Evolutionary conservation across 2,329 filamentous ascomycete genomes (phyloP).

Genomic region (Celoporthe dispersa): DNA sequence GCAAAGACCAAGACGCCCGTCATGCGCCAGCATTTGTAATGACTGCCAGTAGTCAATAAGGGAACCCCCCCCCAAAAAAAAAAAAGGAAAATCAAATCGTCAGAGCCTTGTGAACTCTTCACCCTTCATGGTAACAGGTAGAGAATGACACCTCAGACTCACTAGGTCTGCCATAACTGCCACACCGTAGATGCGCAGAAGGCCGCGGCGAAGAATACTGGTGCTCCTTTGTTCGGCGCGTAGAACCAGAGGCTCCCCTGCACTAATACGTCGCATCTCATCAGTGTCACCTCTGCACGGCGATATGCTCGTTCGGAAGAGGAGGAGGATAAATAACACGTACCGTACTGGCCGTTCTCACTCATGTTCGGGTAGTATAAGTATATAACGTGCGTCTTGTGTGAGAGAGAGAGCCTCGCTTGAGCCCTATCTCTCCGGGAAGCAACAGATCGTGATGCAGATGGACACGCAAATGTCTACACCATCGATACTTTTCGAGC

Average conservation of each 20-base stretch:
- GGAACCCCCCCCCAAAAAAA: no score
- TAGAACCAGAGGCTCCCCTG: slow-evolving; percentile 51
- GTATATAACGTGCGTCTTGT: not conserved
- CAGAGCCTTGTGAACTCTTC: not conserved
- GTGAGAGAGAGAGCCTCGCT: not conserved
- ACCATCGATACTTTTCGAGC: not conserved
- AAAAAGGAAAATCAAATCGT: not conserved
- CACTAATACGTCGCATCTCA: slow-evolving; percentile 36
- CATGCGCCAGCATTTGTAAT: slow-evolving; percentile 55
- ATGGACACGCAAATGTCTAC: not conserved
- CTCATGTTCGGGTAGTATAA: slow-evolving; percentile 16
- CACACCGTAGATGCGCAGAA: slow-evolving; percentile 44
- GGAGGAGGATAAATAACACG: not conserved
- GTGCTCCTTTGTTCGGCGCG: slow-evolving; percentile 51
- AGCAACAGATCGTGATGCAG: not conserved
- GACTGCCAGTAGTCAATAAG: slow-evolving; percentile 33
- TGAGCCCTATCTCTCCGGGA: not conserved
- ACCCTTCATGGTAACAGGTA: not conserved
- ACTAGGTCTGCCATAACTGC: slow-evolving; percentile 53
- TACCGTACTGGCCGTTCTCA: slow-evolving; percentile 19
- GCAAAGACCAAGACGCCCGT: slow-evolving; percentile 54
- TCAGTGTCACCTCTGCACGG: not conserved
- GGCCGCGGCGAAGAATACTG: slow-evolving; percentile 51
- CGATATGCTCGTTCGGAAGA: not conserved
- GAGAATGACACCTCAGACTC: slow-evolving; percentile 36